Evolutionary conservation across 495 filamentous ascomycete species (phyloP).

Genomic region (Bryoglossum gracile): DNA sequence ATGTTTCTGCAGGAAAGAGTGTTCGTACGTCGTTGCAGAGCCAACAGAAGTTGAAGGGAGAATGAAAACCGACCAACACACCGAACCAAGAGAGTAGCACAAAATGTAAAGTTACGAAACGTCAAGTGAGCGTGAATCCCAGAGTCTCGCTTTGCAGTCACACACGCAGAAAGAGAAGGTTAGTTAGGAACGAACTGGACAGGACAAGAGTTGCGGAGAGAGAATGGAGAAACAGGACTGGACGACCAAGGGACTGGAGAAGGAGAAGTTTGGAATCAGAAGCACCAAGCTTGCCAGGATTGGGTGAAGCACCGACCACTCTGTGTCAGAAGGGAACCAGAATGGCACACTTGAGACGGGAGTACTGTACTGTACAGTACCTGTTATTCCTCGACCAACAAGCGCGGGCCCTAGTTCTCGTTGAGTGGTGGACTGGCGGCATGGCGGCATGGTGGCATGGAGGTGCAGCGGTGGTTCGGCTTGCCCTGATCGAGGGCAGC

Average conservation of each 20-base stretch:
- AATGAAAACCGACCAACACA: conserved; percentile 5
- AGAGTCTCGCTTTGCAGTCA: conserved; percentile 2
- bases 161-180: no score
- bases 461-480: no score
- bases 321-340: conserved; percentile 5
- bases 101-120: conserved; percentile 19
- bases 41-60: conserved; percentile 29
- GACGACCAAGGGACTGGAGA: conserved; percentile 3
- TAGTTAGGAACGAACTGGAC: no score
- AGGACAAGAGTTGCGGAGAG: conserved; percentile 1
- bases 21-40: conserved; percentile 67
- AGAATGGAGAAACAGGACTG: conserved; percentile 15
- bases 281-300: not conserved
- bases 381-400: no score
- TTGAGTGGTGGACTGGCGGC: no score
- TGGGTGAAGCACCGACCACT: conserved; percentile 2
- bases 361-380: no score
- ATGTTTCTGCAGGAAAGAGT: conserved; percentile 23
- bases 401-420: no score
- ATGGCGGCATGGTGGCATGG: no score
- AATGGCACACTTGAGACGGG: no score
- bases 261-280: not conserved
- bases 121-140: conserved; percentile 8
- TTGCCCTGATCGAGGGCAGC: no score
- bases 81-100: conserved; percentile 3